Evolutionary conservation across 2,329 filamentous ascomycete genomes (phyloP).

Genomic region (Fusarium stilboides): DNA sequence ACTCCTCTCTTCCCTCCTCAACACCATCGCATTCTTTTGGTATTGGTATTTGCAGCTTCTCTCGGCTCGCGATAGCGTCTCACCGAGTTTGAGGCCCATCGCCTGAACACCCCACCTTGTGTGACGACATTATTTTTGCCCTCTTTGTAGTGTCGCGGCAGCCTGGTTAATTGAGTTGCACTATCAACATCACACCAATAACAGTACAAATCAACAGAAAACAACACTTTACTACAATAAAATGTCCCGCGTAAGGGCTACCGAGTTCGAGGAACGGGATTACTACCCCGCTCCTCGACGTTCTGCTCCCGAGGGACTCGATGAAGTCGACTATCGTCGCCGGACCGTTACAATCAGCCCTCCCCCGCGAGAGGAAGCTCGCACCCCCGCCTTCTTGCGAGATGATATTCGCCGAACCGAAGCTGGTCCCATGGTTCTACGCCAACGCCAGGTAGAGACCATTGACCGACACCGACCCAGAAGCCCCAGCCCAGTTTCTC

Average conservation of each 20-base stretch:
- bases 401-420: conserved; percentile 65
- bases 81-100: conserved; percentile 39
- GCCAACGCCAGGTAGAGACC: conserved; percentile 69
- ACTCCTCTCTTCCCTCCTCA: conserved; percentile 25
- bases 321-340: conserved; percentile 56
- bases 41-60: conserved; percentile 27
- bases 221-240: conserved; percentile 18
- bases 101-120: conserved; percentile 33
- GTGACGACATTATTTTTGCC: conserved; percentile 36
- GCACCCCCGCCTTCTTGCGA: conserved; percentile 66
- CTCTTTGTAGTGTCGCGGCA: conserved; percentile 24
- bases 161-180: conserved; percentile 35
- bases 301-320: conserved; percentile 52
- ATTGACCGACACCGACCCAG: conserved; percentile 65
- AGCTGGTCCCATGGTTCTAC: conserved; percentile 67
- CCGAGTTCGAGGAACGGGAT: conserved; percentile 65
- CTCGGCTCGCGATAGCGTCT: conserved; percentile 27
- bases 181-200: conserved; percentile 21
- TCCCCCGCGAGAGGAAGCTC: conserved; percentile 62
- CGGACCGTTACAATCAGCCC: conserved; percentile 58
- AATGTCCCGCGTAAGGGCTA: conserved; percentile 52
- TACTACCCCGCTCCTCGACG: conserved; percentile 58
- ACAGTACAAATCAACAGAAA: conserved; percentile 17
- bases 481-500: conserved; percentile 60
- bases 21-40: conserved; percentile 37